These are phyloP conservation scores for Aspergillus egyptiacus DNA, from an alignment of 495 filamentous ascomycete genomes.

Conservation along the genomic window DNA sequence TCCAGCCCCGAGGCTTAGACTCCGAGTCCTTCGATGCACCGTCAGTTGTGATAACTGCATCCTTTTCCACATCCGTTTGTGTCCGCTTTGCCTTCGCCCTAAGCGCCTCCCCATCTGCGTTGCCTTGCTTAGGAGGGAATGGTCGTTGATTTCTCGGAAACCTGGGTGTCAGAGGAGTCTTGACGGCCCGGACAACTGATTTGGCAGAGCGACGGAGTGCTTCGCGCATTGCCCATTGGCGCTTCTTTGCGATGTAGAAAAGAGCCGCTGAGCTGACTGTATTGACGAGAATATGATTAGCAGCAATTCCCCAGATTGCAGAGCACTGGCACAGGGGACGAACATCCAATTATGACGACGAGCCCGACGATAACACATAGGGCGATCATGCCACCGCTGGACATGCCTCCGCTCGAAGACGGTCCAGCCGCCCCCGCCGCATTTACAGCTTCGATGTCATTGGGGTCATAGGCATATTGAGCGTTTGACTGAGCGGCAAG, in stretches of 20 bases:
- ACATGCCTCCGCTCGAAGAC: slow-evolving; percentile 14
- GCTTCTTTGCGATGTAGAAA: slow-evolving; percentile 47
- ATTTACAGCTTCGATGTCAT: slow-evolving; percentile 13
- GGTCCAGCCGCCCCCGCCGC: slow-evolving; percentile 14
- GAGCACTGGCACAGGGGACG: not conserved
- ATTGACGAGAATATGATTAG: not conserved
- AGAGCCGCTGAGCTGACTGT: slow-evolving; percentile 41
- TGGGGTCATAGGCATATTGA: slow-evolving; percentile 9
- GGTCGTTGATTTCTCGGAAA: slow-evolving; percentile 15
- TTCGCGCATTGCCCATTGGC: slow-evolving; percentile 48
- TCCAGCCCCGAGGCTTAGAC: slow-evolving; percentile 4
- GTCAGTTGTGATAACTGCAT: slow-evolving; percentile 6
- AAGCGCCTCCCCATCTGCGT: not conserved
- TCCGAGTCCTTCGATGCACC: not conserved
- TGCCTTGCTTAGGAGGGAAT: not conserved
- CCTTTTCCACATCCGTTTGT: slow-evolving; percentile 14
- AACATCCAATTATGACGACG: slow-evolving; percentile 25
- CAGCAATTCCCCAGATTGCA: not conserved
- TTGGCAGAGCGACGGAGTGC: slow-evolving; percentile 38
- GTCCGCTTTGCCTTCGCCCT: not conserved
- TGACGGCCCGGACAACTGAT: slow-evolving; percentile 33
- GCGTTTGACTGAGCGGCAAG: slow-evolving; percentile 8
- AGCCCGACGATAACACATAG: slow-evolving; percentile 23
- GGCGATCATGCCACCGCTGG: slow-evolving; percentile 19
- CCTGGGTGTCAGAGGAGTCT: slow-evolving; percentile 21